Evolutionary conservation across 805 yeast genomes (phyloP).

Genomic region (Wickerhamomyces mucosus): DNA sequence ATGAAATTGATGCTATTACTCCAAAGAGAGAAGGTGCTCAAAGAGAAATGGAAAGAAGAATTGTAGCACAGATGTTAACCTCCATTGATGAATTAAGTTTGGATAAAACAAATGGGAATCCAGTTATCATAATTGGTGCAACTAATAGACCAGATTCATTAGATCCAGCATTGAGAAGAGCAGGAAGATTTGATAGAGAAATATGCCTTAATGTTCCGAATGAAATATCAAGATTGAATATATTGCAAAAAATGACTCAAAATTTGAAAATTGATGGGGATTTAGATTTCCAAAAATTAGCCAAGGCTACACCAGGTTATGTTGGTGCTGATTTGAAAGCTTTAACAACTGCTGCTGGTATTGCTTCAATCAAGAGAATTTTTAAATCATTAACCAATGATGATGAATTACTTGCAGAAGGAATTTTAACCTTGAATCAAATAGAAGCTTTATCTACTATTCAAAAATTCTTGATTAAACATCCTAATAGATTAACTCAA

Average conservation of each 20-base stretch:
- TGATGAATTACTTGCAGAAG: conserved; percentile 24
- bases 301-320: conserved; percentile 92
- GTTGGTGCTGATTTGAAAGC: conserved; percentile 98
- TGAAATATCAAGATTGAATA: conserved; percentile 69
- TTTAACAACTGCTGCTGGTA: conserved; percentile 90
- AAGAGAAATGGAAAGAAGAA: conserved; percentile 95
- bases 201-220: conserved; percentile 92
- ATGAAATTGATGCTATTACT: conserved; percentile 96
- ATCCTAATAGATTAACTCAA: conserved; percentile 70
- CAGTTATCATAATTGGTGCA: conserved; percentile 92
- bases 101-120: conserved; percentile 85
- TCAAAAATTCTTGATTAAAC: conserved; percentile 59
- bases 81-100: conserved; percentile 88
- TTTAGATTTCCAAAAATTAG: conserved; percentile 63
- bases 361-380: conserved; percentile 85
- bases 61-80: conserved; percentile 90
- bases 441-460: conserved; percentile 45
- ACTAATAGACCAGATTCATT: conserved; percentile 94
- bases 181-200: conserved; percentile 94
- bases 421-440: conserved; percentile 11
- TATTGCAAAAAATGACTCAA: conserved; percentile 64
- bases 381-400: conserved; percentile 40
- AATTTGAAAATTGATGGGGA: conserved; percentile 57
- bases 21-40: conserved; percentile 98
- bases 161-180: conserved; percentile 91